Conservation (phyloP, 2,329 filamentous ascomycete species). For the Beauveria pseudobassiana region DNA sequence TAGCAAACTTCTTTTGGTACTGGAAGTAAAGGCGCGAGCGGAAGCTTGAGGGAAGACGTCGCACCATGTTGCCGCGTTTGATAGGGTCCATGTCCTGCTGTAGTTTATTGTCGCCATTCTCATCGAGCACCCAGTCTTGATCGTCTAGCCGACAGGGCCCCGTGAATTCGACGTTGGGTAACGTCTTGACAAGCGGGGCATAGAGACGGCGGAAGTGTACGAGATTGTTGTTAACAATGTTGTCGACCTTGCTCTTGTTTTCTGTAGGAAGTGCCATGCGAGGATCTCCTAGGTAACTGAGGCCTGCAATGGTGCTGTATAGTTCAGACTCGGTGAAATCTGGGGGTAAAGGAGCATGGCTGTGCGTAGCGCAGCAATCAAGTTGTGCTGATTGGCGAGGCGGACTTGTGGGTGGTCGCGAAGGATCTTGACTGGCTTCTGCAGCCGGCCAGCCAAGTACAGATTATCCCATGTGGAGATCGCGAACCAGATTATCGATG, state of each 20-base stretch:
- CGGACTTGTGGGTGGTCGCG: slow-evolving; percentile 88
- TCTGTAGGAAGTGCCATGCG: slow-evolving; percentile 88
- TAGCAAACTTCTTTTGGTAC: slow-evolving; percentile 84
- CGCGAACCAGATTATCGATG: slow-evolving; percentile 77
- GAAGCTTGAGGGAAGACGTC: slow-evolving; percentile 80
- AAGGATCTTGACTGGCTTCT: slow-evolving; percentile 97
- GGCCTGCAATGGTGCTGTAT: slow-evolving; percentile 83
- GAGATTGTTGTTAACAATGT: slow-evolving; percentile 90
- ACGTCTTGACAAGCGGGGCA: slow-evolving; percentile 76
- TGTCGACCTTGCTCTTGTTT: slow-evolving; percentile 84
- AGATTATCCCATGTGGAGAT: slow-evolving; percentile 88
- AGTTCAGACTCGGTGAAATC: slow-evolving; percentile 81
- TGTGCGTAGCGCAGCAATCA: slow-evolving; percentile 84
- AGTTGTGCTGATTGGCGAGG: slow-evolving; percentile 90
- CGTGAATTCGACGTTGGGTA: slow-evolving; percentile 79
- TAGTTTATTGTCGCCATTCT: slow-evolving; percentile 56
- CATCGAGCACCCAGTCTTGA: slow-evolving; percentile 32
- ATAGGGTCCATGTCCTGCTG: slow-evolving; percentile 88
- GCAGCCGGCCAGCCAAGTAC: slow-evolving; percentile 90
- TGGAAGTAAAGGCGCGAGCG: slow-evolving; percentile 86
- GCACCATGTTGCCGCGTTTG: slow-evolving; percentile 92
- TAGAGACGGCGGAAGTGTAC: slow-evolving; percentile 88
- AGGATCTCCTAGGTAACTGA: slow-evolving; percentile 94
- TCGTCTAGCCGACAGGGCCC: slow-evolving; percentile 39
- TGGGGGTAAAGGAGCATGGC: slow-evolving; percentile 80